Evolutionary conservation across 306 rosid genomes (phyloP), one percentile per base, ranked within the genome.

Genomic region (Sechiopsis laciniata): DNA sequence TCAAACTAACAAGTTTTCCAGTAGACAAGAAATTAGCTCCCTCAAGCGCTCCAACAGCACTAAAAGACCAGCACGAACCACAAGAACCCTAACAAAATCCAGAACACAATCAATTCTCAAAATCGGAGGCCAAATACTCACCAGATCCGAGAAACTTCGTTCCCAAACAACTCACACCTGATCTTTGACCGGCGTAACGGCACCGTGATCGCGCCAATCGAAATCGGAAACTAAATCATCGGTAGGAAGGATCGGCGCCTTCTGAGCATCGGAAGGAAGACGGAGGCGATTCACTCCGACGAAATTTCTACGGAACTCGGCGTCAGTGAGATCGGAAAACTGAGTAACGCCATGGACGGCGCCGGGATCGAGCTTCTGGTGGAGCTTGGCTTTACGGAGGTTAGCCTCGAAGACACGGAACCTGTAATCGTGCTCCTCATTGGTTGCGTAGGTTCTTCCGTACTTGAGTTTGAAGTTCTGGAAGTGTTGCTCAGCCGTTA

Each of bases 61-160:
- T 94, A 78, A 94, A 91, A 22, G 99, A 78, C 99, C 99, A 95
- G 82, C 99, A 91, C 35, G 97, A 95, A 55, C 99, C 99, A 65
- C 99, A 89, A 0, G 97, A 22, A 13, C 97, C 99, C 99, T 95
- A 76, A 70, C 3, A 72, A 40, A 21, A 50, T 61, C 14, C 68
- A 52, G 12, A 73, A 42, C 21, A 66, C 14, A 57, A 57, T 42
- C 72, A n/a, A 5, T 12, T 8, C 15, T 2, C 54, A 12, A 2
- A 50, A 50, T 20, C 57, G 40, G 14, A 69, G 40, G 2, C 15
- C 57, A 69, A 7, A 24, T 48, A 69, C 57, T 17, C 13, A 10
- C 8, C 7, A 20, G 5, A 8, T 15, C 6, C 46, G 20, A 46
- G 2, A 2, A 46, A 67, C 0, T 42, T 42, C 55, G 19, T 67